A percentile compares a stretch with the other conserved stretches of the same genome.
These are phyloP conservation scores for Recurvomyces mirabilis DNA, from an alignment of 495 filamentous ascomycete species.

Conservation along the genomic window DNA sequence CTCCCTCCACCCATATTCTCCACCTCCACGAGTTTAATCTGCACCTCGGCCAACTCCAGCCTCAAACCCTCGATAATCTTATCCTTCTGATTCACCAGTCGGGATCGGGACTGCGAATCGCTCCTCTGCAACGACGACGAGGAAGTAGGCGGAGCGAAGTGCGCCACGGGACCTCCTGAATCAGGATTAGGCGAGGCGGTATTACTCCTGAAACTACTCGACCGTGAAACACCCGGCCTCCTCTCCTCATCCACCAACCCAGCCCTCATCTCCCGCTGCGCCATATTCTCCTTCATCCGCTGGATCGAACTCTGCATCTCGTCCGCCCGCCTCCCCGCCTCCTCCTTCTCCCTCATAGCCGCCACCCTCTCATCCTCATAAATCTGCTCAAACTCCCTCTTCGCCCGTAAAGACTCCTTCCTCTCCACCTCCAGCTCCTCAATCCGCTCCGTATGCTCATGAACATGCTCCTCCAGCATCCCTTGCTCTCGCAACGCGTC, in stretches of 20 bases:
- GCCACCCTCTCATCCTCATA: slow-evolving; percentile 82
- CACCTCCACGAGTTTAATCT: slow-evolving; percentile 89
- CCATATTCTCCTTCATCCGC: slow-evolving; percentile 75
- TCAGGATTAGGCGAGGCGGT: slow-evolving; percentile 34
- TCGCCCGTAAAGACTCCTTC: slow-evolving; percentile 63
- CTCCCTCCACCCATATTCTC: slow-evolving; percentile 83
- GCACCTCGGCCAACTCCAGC: slow-evolving; percentile 83
- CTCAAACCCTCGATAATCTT: slow-evolving; percentile 86
- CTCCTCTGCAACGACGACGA: slow-evolving; percentile 57
- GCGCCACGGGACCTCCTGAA: slow-evolving; percentile 33
- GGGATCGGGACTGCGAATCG: slow-evolving; percentile 75
- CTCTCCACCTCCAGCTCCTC: slow-evolving; percentile 71
- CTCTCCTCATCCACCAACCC: slow-evolving; percentile 52
- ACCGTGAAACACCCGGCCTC: slow-evolving; percentile 5
- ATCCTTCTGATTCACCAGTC: slow-evolving; percentile 84
- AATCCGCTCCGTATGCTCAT: slow-evolving; percentile 71
- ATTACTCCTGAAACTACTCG: slow-evolving; percentile 19
- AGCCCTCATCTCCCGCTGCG: slow-evolving; percentile 51
- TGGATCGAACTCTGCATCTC: slow-evolving; percentile 82
- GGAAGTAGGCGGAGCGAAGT: slow-evolving; percentile 81
- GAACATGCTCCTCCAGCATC: slow-evolving; percentile 71
- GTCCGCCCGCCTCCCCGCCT: slow-evolving; percentile 69
- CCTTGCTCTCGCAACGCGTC: slow-evolving; percentile 74
- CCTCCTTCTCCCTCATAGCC: slow-evolving; percentile 82
- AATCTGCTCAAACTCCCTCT: slow-evolving; percentile 76